Base-by-base conservation (phyloP, 2,329 filamentous ascomycete species). In the Zymoseptoria ardabiliae region DNA sequence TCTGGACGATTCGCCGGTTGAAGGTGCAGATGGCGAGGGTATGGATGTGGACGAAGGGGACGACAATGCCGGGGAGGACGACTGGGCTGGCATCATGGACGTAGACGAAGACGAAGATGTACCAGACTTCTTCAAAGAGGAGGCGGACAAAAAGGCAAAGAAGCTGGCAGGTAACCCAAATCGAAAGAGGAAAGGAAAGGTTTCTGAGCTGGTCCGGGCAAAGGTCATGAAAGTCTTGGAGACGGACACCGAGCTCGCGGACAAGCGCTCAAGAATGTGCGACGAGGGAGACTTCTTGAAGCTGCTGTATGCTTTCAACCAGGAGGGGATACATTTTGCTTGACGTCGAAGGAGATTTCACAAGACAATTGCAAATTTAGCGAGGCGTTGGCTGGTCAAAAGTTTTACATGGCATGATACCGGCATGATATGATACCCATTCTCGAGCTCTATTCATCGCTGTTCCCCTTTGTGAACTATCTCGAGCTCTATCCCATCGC, bases 211-310 rank as follows among this genome's bases (percentile, higher is more conserved):
- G 35, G 88, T 99, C n/a, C 83, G 87, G 65, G 84, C 88, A 68
- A 97, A 97, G 77, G 88, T 97, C 51, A 81, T 88, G 68, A 90
- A 87, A 71, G 91, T 97, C 20, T 79, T 97, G 20, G 88, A 93
- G 71, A 84, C 88, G 64, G 86, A 88, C 58, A 96, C 92, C 0
- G 83, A 85, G 53, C 79, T 97, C 57, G 87, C 86, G 2, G 90
- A 96, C 61, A 90, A 89, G 77, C 81, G 93, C 65, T 84, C 92
- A 10, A 83, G 90, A 62, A 87, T 94, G 79, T 95, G 91, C 70
- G 91, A 97, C 70, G 91, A 97, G 76, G 92, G 89, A 56, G 92
- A 96, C 69, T 97, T 97, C 71, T 76, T 99, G 72, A 87, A 86
- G 67, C 74, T 97, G 65, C 76, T 96, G 63, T 85, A 82, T 74